Evolutionary conservation across 768 basidiomycete species (phyloP), one percentile per base, ranked within the genome.

Genomic region (Zangia roseola): DNA sequence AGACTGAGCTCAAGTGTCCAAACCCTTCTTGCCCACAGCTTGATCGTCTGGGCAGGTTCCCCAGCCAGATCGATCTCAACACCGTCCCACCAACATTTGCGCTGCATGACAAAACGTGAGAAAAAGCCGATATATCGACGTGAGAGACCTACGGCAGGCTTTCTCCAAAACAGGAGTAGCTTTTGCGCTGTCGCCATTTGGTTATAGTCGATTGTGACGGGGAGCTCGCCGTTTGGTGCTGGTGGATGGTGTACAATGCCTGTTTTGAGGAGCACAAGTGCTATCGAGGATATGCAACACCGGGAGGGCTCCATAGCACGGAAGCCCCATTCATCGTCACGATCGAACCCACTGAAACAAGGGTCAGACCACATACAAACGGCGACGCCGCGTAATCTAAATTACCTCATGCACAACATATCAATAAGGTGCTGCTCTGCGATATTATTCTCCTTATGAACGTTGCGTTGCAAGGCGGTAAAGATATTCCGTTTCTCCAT

Each of bases 61-160:
- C 73, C 82, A 1, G 87, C 82, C 36, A 97, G 64, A 45, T 97
- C 90, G 17, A 95, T 83, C 56, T 95, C 93, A 33, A 94, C 76
- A 10, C 95, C 95, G 59, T 99, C 97, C 97, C 97, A 99, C 97
- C 97, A 99, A 71, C 95, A 98, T 74, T 99, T 98, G 35, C 97
- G 79, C 94, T 97, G 56, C 13, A 26, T n/a, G 30, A 19, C 3
- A 25, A 25, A 24, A 16, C 19, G 25, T 38, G 31, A 42, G 30
- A 26, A 39, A 19, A 25, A 14, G 24, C n/a, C 14, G 16, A 20
- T 7, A 13, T 2, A 14, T 21, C 14, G 24, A 34, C 14, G 35
- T 45, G 34, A 33, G 48, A 35, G 20, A 82, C 93, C 57, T 70
- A 97, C 95, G n/a, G 97, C 97, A 37, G 97, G 97, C 69, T 99